Percentiles rank a stretch among this genome's conserved stretches.
These are phyloP conservation scores for Sistotremastrum suecicum DNA, from an alignment of 768 basidiomycete genomes.

Conservation along the genomic window DNA sequence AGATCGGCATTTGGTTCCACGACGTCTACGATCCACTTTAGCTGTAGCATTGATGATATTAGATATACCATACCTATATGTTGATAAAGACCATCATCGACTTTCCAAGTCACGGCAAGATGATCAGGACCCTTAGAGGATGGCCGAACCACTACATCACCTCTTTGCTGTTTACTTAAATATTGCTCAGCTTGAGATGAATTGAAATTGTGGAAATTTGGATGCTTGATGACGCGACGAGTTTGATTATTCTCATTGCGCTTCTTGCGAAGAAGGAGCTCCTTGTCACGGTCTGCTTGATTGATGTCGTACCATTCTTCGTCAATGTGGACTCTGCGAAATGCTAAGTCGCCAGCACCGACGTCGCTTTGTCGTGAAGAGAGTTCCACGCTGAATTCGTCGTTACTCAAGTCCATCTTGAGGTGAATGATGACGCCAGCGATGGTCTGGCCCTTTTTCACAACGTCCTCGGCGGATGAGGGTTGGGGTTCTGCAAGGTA, in stretches of 20 bases:
- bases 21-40: constrained; percentile 39
- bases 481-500: constrained; percentile 40
- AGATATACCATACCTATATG: constrained; percentile 62
- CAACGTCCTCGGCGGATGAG: constrained; percentile 28
- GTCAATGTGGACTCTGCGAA: constrained; percentile 46
- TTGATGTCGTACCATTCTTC: constrained; percentile 44
- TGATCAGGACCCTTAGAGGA: constrained; percentile 90
- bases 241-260: constrained; percentile 66
- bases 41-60: not conserved
- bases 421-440: constrained; percentile 66
- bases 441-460: constrained; percentile 70
- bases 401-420: constrained; percentile 44
- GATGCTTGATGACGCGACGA: constrained; percentile 88
- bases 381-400: constrained; percentile 56
- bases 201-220: constrained; percentile 95
- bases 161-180: constrained; percentile 80
- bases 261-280: constrained; percentile 71
- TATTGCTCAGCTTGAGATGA: constrained; percentile 79
- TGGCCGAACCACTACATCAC: constrained; percentile 92
- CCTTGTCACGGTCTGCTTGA: constrained; percentile 52
- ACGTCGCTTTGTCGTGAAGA: constrained; percentile 57
- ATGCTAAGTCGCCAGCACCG: constrained; percentile 43
- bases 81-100: constrained; percentile 89
- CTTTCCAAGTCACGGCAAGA: constrained; percentile 97
- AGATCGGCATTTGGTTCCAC: constrained; percentile 68